phyloP scores from a whole-genome alignment of 192 early-diverging fungal species.

The Umbelopsis ramanniana region DNA sequence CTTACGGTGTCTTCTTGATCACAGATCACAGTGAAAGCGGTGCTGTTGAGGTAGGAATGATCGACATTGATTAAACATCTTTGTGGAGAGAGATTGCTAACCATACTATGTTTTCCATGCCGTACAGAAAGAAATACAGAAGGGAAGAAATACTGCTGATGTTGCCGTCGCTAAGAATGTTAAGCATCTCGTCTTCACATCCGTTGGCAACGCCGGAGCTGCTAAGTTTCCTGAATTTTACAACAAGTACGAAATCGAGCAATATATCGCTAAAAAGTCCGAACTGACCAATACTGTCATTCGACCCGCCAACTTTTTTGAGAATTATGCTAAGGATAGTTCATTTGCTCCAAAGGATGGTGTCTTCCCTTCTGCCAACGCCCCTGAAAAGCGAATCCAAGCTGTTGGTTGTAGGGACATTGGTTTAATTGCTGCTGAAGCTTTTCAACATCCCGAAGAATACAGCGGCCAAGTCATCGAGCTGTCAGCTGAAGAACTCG shows the following conservation, averaged over 20 bases:
- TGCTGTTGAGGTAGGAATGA: not conserved
- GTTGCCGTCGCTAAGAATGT: constrained; percentile 8
- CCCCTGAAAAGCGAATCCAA: not conserved
- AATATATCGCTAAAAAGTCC: not conserved
- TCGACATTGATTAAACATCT: too few species aligned
- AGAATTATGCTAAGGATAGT: not conserved
- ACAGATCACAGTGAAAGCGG: constrained; percentile 14
- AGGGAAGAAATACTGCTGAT: constrained; percentile 7
- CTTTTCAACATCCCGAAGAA: not conserved
- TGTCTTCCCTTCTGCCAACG: not conserved
- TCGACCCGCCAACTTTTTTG: constrained; percentile 24
- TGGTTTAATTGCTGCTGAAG: constrained; percentile 19
- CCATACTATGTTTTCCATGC: too few species aligned
- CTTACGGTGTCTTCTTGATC: constrained; percentile 11
- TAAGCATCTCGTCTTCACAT: constrained; percentile 12
- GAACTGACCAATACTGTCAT: constrained; percentile 11
- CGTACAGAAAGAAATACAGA: not conserved
- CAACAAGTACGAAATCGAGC: constrained; percentile 11
- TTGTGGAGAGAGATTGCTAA: too few species aligned
- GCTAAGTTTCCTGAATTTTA: constrained; percentile 4
- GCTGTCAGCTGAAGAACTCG: not conserved
- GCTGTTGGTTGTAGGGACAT: constrained; percentile 13
- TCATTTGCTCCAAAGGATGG: not conserved
- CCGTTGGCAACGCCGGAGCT: not conserved
- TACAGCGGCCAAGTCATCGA: not conserved